Percentiles rank a stretch among this genome's conserved stretches.
Conservation (phyloP, 148 eudicot genomes). For the Vaccinium vitisidaea region DNA sequence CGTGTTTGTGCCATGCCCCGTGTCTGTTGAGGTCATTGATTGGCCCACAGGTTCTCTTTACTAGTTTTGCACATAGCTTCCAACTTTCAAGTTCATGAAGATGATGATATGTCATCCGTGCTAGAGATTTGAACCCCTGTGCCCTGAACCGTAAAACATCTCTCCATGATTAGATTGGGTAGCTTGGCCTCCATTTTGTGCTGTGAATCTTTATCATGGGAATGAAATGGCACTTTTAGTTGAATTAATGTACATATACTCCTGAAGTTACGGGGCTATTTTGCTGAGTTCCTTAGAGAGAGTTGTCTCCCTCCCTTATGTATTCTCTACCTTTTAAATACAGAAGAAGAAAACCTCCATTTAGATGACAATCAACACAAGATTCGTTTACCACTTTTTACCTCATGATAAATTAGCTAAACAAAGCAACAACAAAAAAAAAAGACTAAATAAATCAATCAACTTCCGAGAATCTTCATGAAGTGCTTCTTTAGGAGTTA, state of each 20-base stretch:
- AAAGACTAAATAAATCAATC: too few species aligned
- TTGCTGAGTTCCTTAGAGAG: too few species aligned
- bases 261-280: too few species aligned
- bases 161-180: background rate
- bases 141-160: background rate
- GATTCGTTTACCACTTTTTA: too few species aligned
- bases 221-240: background rate
- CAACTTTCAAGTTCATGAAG: background rate
- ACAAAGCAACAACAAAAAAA: too few species aligned
- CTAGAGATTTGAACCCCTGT: background rate
- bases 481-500: too few species aligned
- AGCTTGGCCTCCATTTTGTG: slow-evolving; percentile 4
- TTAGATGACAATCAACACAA: too few species aligned
- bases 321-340: too few species aligned
- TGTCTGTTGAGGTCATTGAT: background rate
- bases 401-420: too few species aligned
- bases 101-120: background rate
- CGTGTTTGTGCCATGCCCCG: background rate
- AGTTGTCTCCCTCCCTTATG: too few species aligned
- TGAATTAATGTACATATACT: background rate
- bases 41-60: background rate
- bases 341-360: too few species aligned
- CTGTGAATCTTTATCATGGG: background rate
- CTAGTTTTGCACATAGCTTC: background rate
- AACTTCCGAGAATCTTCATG: too few species aligned